Evolutionary conservation across 2,329 filamentous ascomycete genomes (phyloP), one percentile per base, ranked within the genome.

Genomic region (Claviceps lovelessii): DNA sequence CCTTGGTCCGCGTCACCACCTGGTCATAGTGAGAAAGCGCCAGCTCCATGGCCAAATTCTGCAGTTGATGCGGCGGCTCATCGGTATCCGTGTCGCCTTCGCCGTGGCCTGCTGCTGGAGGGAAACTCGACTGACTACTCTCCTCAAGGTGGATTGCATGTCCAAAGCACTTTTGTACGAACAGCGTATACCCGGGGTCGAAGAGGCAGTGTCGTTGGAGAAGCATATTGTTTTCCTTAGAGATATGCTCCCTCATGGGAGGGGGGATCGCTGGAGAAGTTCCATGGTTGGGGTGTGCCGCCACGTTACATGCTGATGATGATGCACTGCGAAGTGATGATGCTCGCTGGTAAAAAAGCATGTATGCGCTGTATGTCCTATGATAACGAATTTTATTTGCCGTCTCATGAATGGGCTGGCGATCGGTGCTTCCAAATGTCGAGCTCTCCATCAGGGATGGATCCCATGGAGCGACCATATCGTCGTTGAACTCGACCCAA

Each of bases 401-500:
- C 9, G 62, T 64, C 57, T 78, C 71, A 62, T 74, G 72, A 58
- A 76, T 62, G 56, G 71, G 59, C 56, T 76, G 77, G 4, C 37
- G 51, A 56, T 85, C 83, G 5, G 72, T 65, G 1, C 88, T 88
- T n/a, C 88, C 88, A 71, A 90, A 95, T 61, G 90, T 93, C 46
- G 84, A 80, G 54, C 78, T 76, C 57, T 87, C 82, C 70, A 97
- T 85, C 28, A 81, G 77, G 1, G 73, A 72, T 9, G 85, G 81
- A 61, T 95, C 85, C 75, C 91, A 96, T 1, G 76, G 70, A 19
- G 75, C 81, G 29, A 95, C 90, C 51, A 80, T 76, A n/a, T 89
- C 84, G 66, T 98, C 93, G 61, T 98, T 97, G 69, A 96, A 96
- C 64, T 95, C 88, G 10, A 95, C 77, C 93, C 93, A 98, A 5